A percentile compares a stretch with the other conserved stretches of the same genome.
These are phyloP conservation scores for Quercus bicolor DNA, from an alignment of 306 rosid species.

Conservation along the genomic window DNA sequence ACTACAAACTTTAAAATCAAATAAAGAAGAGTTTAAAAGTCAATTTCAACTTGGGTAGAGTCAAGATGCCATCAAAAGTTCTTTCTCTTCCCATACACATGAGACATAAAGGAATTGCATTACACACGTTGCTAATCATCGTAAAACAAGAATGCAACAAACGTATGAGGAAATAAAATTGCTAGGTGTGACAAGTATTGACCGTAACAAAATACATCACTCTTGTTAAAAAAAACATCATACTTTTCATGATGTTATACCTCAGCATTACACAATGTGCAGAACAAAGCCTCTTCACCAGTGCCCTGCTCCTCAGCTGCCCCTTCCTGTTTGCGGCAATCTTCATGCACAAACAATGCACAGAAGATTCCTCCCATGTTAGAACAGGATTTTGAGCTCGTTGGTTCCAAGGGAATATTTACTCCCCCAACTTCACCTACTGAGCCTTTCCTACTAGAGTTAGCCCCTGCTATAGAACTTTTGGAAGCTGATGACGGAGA, in stretches of 20 bases:
- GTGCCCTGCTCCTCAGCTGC: constrained; percentile 60
- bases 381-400: constrained; percentile 37
- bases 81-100: not conserved
- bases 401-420: constrained; percentile 41
- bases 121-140: not conserved
- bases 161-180: constrained; percentile 6
- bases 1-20: not conserved
- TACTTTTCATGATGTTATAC: constrained; percentile 34
- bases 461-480: constrained; percentile 64
- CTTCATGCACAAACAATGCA: constrained; percentile 73
- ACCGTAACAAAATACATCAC: not conserved
- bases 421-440: constrained; percentile 55
- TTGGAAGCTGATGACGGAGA: constrained; percentile 68
- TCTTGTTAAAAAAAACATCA: not conserved
- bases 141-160: not conserved
- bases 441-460: constrained; percentile 81
- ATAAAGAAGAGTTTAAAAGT: not conserved
- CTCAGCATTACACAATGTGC: constrained; percentile 98
- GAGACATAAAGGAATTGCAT: not conserved
- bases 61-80: not conserved
- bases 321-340: constrained; percentile 74
- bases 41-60: not conserved
- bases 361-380: constrained; percentile 64
- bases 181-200: not conserved
- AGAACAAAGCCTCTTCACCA: constrained; percentile 88